Conservation (phyloP, 164 flowering plant species). For the Vitis cinerea region DNA sequence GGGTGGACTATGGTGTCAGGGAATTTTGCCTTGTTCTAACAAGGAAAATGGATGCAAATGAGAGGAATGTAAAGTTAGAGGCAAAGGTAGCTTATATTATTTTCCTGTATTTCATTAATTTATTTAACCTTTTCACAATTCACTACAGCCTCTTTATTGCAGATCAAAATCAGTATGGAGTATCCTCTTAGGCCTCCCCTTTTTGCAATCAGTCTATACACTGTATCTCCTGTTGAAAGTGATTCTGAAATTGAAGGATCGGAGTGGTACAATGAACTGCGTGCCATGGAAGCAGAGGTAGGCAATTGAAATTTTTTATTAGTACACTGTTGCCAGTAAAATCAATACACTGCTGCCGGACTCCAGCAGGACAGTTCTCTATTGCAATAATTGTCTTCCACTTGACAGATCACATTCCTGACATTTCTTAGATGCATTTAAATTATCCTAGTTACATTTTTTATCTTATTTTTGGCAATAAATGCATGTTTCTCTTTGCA, state of each 20-base stretch:
- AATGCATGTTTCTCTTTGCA: not conserved
- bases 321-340: no score
- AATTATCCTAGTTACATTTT: no score
- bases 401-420: no score
- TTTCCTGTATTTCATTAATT: constrained; percentile 3
- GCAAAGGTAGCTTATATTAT: constrained; percentile 59
- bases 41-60: constrained; percentile 35
- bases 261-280: constrained; percentile 75
- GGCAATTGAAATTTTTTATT: not conserved
- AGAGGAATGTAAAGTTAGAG: constrained; percentile 47
- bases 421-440: no score
- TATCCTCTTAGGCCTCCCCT: constrained; percentile 93
- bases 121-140: constrained; percentile 4
- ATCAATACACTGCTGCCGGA: no score
- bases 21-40: constrained; percentile 63
- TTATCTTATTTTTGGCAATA: not conserved
- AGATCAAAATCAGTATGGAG: constrained; percentile 85
- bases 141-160: constrained; percentile 24
- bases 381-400: no score
- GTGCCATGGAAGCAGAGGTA: constrained; percentile 97
- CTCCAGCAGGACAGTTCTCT: no score
- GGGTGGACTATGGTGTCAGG: constrained; percentile 60
- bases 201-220: constrained; percentile 47
- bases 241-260: constrained; percentile 23
- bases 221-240: constrained; percentile 28